Base-by-base conservation (phyloP, 352 stramenopile genomes). In the Phytophthora colocasiae region DNA sequence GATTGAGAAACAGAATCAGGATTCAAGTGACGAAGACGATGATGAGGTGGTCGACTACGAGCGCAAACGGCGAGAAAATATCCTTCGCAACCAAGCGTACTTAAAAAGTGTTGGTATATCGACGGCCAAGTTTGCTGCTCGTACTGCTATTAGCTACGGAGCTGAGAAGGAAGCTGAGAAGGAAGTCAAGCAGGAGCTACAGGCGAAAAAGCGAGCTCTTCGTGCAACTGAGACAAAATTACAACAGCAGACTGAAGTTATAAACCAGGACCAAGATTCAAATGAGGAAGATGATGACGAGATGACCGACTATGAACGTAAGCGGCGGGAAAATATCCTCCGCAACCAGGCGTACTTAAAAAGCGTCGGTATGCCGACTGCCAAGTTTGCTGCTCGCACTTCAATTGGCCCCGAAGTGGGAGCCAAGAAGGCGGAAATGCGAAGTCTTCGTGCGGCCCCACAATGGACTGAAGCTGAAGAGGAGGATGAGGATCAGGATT, bases 301-400 rank as follows among this genome's bases (percentile, higher is more conserved):
- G 15, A 67, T 87, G 73, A 66, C 70, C 10, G 83, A 85, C 46
- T 94, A 92, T 49, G 83, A 94, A 68, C 73, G 73, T 65, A 89
- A 85, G 62, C 78, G 82, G 0, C 68, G 80, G 9, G 84, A 77
- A 46, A 92, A 92, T 64, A 92, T 93, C 59, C 71, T 89, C 59
- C 83, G 83, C 32, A 91, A 93, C 48, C 57, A 90, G 45, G 78
- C 85, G 24, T 88, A 91, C 52, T 88, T 92, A 81, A 59, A 73
- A 39, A 71, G 70, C 19, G 84, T 91, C 62, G 85, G 83, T 31
- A 71, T 94, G 10, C 85, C 81, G 11, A 86, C 70, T 41, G 78
- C 80, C 3, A 90, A 87, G 41, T 82, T 88, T 15, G 77, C 73
- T 7, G 77, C 79, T 14, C 77, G 83, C 12, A 89, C 79, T 1